phyloP scores from a whole-genome alignment of 495 filamentous ascomycete species.

The Aspergillus sclerotiicarbonarius region DNA sequence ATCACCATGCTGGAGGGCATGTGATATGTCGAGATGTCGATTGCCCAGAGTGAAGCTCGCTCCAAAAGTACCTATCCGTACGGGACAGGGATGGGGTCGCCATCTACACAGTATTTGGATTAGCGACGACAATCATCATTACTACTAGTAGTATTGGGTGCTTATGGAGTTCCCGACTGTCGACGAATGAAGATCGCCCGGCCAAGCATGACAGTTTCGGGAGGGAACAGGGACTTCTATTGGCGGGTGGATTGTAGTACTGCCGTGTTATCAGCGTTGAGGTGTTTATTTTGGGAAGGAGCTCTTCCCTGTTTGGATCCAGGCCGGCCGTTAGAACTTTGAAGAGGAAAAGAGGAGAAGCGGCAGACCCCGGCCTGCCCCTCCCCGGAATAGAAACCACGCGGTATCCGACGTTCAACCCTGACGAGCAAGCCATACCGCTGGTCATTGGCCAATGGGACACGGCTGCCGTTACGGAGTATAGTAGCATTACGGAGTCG shows the following conservation, averaged over 20 bases:
- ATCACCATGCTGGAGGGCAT: background rate
- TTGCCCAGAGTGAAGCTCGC: background rate
- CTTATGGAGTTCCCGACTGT: background rate
- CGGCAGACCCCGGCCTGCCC: background rate
- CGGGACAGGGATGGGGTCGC: background rate
- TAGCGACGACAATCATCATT: background rate
- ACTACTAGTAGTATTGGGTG: too few relatives aligned
- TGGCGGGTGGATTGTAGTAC: background rate
- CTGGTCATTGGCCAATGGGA: background rate
- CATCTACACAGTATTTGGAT: background rate
- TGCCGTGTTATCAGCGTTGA: background rate
- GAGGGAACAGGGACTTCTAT: background rate
- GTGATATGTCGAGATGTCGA: background rate
- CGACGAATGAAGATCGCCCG: background rate
- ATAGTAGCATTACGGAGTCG: background rate
- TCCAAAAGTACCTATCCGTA: background rate
- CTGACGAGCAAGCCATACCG: background rate
- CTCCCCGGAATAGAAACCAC: constrained; percentile 1
- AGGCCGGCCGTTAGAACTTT: background rate
- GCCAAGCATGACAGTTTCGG: background rate
- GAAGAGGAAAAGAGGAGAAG: background rate
- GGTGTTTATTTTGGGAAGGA: background rate
- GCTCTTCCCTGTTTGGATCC: background rate
- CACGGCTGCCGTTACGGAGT: background rate
- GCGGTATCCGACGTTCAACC: background rate